These are phyloP conservation scores for Hypoxylon crocopeplum DNA, from an alignment of 495 filamentous ascomycete genomes.

Conservation along the genomic window DNA sequence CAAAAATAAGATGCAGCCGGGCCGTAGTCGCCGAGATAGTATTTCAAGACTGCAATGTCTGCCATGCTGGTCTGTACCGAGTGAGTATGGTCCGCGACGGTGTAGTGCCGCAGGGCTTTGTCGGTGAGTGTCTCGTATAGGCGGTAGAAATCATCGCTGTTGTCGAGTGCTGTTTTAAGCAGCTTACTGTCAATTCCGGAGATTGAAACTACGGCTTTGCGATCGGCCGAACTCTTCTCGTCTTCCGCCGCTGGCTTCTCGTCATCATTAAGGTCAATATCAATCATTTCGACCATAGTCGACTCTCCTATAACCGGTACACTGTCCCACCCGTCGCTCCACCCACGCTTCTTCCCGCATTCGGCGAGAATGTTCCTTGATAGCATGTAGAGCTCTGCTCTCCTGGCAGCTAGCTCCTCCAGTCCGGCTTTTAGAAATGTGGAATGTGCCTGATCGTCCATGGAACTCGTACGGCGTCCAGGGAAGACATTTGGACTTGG, in stretches of 20 bases:
- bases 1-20: constrained; percentile 81
- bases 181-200: constrained; percentile 60
- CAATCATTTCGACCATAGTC: constrained; percentile 58
- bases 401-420: constrained; percentile 80
- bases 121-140: constrained; percentile 77
- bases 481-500: constrained; percentile 56
- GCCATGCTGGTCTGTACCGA: constrained; percentile 78
- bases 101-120: constrained; percentile 74
- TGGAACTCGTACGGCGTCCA: constrained; percentile 30
- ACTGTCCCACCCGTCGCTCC: constrained; percentile 78
- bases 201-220: constrained; percentile 29
- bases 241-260: constrained; percentile 14
- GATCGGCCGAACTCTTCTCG: constrained; percentile 17
- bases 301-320: constrained; percentile 63
- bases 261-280: constrained; percentile 58
- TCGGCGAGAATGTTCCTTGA: constrained; percentile 79
- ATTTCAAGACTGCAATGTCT: constrained; percentile 86
- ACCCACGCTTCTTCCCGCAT: constrained; percentile 73
- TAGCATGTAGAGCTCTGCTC: constrained; percentile 82
- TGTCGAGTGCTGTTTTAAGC: constrained; percentile 57
- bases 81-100: constrained; percentile 75
- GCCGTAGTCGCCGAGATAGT: constrained; percentile 72
- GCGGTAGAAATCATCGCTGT: constrained; percentile 59
- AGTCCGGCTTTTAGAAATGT: constrained; percentile 68
- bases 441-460: constrained; percentile 41